Evolutionary conservation across 2,329 filamentous ascomycete species (phyloP).

Genomic region (Samsoniella hepiali): DNA sequence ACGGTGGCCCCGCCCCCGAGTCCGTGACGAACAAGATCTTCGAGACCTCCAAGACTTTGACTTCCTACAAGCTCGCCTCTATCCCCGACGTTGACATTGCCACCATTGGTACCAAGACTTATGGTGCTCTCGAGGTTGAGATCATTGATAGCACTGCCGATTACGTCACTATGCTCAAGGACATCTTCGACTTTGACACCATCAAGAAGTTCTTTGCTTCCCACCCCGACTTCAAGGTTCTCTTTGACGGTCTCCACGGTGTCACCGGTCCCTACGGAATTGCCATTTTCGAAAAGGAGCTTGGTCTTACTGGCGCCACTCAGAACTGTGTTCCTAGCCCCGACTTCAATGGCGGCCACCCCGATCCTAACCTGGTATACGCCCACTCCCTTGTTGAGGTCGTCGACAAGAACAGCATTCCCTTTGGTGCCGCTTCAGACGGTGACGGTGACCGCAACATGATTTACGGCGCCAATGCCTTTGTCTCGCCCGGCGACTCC

Average conservation of each 20-base stretch:
- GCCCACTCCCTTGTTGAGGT: slow-evolving; percentile 91
- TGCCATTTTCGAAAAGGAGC: slow-evolving; percentile 91
- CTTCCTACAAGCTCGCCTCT: slow-evolving; percentile 86
- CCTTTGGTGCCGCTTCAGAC: slow-evolving; percentile 94
- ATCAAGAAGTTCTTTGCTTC: slow-evolving; percentile 90
- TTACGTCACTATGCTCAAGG: slow-evolving; percentile 93
- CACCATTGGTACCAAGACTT: slow-evolving; percentile 77
- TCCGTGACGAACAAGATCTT: slow-evolving; percentile 98
- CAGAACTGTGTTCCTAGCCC: slow-evolving; percentile 92
- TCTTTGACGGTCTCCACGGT: slow-evolving; percentile 92
- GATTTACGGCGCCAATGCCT: slow-evolving; percentile 97
- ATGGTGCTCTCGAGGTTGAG: slow-evolving; percentile 87
- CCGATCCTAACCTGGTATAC: slow-evolving; percentile 96
- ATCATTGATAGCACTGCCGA: slow-evolving; percentile 90
- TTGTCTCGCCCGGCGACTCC: slow-evolving; percentile 95
- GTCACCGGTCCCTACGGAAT: slow-evolving; percentile 94
- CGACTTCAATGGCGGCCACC: slow-evolving; percentile 96
- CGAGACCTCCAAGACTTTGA: slow-evolving; percentile 83
- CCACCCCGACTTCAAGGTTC: slow-evolving; percentile 90
- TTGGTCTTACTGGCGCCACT: slow-evolving; percentile 72
- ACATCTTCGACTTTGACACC: slow-evolving; percentile 95
- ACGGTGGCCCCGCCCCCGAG: slow-evolving; percentile 93
- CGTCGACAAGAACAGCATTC: slow-evolving; percentile 86
- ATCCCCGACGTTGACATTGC: slow-evolving; percentile 83
- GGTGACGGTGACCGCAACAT: slow-evolving; percentile 99